phyloP scores from a whole-genome alignment of 129 eudicot species.

The Cynara cardunculus region DNA sequence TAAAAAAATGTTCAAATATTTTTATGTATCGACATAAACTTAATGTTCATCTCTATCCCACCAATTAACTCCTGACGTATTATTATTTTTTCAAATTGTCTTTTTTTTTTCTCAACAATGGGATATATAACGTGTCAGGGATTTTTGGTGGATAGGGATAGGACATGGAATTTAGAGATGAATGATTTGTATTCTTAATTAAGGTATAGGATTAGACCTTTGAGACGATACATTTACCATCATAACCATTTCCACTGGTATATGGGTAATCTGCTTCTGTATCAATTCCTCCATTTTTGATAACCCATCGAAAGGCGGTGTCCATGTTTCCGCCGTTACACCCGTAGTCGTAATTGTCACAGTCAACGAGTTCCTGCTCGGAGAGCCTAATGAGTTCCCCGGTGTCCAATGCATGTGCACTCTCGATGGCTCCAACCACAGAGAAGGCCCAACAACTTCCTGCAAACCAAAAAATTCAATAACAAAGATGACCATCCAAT shows the following conservation, averaged over 20 bases:
- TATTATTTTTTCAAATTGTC: background rate
- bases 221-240: slow-evolving; percentile 30
- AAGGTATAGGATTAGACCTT: slow-evolving; percentile 19
- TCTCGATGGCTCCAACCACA: slow-evolving; percentile 43
- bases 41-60: background rate
- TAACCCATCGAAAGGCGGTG: slow-evolving; percentile 33
- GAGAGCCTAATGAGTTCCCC: slow-evolving; percentile 46
- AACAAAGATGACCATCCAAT: background rate
- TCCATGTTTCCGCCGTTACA: slow-evolving; percentile 48
- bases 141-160: background rate
- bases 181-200: background rate
- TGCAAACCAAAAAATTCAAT: background rate
- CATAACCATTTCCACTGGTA: slow-evolving; percentile 26
- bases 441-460: slow-evolving; percentile 66
- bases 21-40: no score
- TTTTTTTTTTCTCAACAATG: no score
- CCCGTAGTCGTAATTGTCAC: slow-evolving; percentile 34
- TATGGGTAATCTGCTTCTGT: slow-evolving; percentile 43
- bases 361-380: slow-evolving; percentile 49
- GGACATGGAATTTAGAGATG: background rate
- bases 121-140: background rate
- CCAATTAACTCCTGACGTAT: background rate
- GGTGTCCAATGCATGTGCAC: slow-evolving; percentile 33
- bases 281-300: slow-evolving; percentile 40
- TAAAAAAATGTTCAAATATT: background rate